phyloP scores from a whole-genome alignment of 164 flowering plant genomes.

The Liriodendron chinense region DNA sequence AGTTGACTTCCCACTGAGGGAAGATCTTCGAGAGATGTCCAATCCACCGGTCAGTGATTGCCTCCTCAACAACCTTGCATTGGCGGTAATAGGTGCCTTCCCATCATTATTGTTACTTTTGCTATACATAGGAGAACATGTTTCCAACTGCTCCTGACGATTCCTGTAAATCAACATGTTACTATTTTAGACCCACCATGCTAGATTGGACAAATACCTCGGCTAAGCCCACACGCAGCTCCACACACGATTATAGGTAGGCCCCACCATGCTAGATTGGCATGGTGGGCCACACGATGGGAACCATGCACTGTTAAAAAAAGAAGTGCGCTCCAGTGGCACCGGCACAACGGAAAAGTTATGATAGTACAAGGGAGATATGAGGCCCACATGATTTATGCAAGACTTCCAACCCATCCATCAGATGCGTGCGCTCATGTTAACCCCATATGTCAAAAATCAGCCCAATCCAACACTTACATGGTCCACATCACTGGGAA shows the following conservation, averaged over 20 bases:
- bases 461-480: no score
- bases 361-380: no score
- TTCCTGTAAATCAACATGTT: slow-evolving; percentile 43
- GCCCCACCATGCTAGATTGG: background rate
- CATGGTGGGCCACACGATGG: background rate
- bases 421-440: no score
- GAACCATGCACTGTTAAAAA: no score
- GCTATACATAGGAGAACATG: slow-evolving; percentile 21
- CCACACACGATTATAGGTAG: background rate
- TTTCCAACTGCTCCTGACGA: slow-evolving; percentile 33
- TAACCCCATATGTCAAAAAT: no score
- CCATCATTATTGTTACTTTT: slow-evolving; percentile 16
- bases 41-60: slow-evolving; percentile 70
- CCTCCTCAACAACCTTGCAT: slow-evolving; percentile 46
- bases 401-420: no score
- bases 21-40: slow-evolving; percentile 55
- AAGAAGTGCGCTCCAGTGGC: no score
- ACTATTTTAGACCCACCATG: background rate
- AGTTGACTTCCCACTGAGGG: slow-evolving; percentile 62
- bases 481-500: no score
- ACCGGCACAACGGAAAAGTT: no score
- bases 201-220: background rate
- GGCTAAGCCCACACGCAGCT: background rate
- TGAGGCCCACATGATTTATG: no score
- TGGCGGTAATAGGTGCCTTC: slow-evolving; percentile 44